Base-by-base conservation (phyloP, 768 basidiomycete genomes). In the Gelatoporia subvermispora region DNA sequence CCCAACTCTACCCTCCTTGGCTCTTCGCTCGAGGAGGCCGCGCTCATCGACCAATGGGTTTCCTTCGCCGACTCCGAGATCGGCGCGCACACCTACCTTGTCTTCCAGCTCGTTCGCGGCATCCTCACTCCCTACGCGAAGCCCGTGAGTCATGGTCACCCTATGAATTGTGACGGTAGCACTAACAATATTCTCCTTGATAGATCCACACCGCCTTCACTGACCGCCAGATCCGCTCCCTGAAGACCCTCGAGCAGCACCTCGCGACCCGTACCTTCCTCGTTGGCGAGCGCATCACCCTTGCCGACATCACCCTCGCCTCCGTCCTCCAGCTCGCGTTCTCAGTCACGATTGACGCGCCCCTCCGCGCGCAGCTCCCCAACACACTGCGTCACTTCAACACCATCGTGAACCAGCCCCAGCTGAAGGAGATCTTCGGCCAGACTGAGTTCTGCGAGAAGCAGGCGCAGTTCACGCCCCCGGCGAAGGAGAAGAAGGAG, bases 261-360 rank as follows among this genome's bases (percentile, higher is more conserved):
- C 82, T 99, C 59, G 64, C 74, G 42, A 75, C 80, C 49, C 82
- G 79, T 62, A 99, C 95, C 40, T 98, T 83, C 79, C 79, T 98
- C 60, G 93, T 93, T 47, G 85, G 84, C 56, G 91, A 99, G 65
- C 89, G 95, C 62, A 87, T 98, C 76, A 91, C 93, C 53, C 77
- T 95, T 41, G 96, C 93, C 54, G 96, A 99, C 61, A 66, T 99
- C 68, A 65, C 67, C 62, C 58, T 90, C 55, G 89, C 87, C 34
- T 65, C 74, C 45, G 55, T 77, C 62, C 64, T 92, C 52, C 73
- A 74, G 55, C 73, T 73, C 52, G 75, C 76, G 2, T 78, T 79
- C 60, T 46, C 59, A 20, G n/a, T 71, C 55, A 79, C 78, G 53
- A 54, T 93, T 58, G 94, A 92, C 60, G 79, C 84, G 16, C 57